Evolutionary conservation across 768 basidiomycete species (phyloP), one percentile per base, ranked within the genome.

Genomic region (Fibroporia radiculosa): DNA sequence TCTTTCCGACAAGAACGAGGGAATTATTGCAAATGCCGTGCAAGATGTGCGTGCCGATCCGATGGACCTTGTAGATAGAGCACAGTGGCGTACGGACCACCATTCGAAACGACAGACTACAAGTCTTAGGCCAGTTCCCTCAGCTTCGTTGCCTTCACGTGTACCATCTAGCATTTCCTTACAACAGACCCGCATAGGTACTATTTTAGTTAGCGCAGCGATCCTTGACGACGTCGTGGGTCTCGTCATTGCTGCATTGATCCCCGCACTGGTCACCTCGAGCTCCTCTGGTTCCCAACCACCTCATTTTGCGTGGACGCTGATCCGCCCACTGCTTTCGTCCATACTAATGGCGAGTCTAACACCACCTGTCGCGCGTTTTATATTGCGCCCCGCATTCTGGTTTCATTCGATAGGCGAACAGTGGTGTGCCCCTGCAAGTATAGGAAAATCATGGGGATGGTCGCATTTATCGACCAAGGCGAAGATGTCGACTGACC

Each of bases 171-270:
- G 32, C n/a, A 14, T 28, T 6, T n/a, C 27, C 14, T n/a, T 46
- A 22, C 63, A 68, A 20, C 63, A 63, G 28, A 79, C 73, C 2
- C 66, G 70, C 37, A 68, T 78, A 0, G 80, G 81, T 0, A 72
- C 74, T 2, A 70, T 82, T 0, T 61, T 86, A 13, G 65, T 78
- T 48, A 73, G 71, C 39, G 80, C 80, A 1, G 83, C 83, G 0
- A 63, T 84, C 11, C 65, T 81, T 36, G 82, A 85, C 60, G 82
- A 85, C 56, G 68, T 82, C 7, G 64, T 77, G 13, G 79, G 78
- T 0, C 70, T 84, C 4, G 69, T 82, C 20, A 71, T 83, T 26
- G 71, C 76, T 0, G 72, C 72, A 19, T 70, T 82, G 34, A 67
- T 82, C 12, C 62, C 67, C 6, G 63, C 67, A 6, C 55, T 77